phyloP scores from a whole-genome alignment of 2,329 filamentous ascomycete genomes.

The Coleophoma cylindrospora region DNA sequence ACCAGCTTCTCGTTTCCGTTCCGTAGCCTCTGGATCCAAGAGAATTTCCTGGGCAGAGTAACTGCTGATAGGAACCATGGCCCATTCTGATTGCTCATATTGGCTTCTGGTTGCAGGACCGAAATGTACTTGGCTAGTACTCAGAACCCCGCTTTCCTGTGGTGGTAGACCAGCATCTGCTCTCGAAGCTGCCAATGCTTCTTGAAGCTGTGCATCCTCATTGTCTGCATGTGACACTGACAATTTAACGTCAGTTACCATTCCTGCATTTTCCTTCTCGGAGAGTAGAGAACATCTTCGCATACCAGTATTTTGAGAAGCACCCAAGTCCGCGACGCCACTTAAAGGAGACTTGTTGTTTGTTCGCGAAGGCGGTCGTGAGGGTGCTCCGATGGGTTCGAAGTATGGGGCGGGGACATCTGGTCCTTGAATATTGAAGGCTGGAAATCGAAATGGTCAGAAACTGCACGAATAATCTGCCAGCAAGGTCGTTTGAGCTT shows the following conservation, averaged over 20 bases:
- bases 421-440: conserved; percentile 51
- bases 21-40: conserved; percentile 30
- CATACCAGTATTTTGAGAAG: conserved; percentile 37
- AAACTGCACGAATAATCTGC: not conserved
- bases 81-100: conserved; percentile 54
- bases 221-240: conserved; percentile 17
- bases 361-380: conserved; percentile 57
- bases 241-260: no score
- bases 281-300: conserved; percentile 1
- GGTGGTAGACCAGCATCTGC: conserved; percentile 41
- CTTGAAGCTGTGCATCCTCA: conserved; percentile 49
- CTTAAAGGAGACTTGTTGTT: conserved; percentile 51
- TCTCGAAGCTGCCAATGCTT: conserved; percentile 51
- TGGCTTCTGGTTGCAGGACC: conserved; percentile 52
- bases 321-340: conserved; percentile 43
- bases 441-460: conserved; percentile 25
- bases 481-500: conserved; percentile 13
- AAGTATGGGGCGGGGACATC: conserved; percentile 37
- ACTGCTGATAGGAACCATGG: conserved; percentile 43
- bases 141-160: conserved; percentile 47
- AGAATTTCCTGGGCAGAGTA: conserved; percentile 22
- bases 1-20: conserved; percentile 36
- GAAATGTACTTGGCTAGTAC: conserved; percentile 40
- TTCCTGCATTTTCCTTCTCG: no score
- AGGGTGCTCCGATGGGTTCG: conserved; percentile 33